Evolutionary conservation across 2,329 filamentous ascomycete genomes (phyloP), one percentile per base, ranked within the genome.

Genomic region (Nannizziopsis arthrosporioides): DNA sequence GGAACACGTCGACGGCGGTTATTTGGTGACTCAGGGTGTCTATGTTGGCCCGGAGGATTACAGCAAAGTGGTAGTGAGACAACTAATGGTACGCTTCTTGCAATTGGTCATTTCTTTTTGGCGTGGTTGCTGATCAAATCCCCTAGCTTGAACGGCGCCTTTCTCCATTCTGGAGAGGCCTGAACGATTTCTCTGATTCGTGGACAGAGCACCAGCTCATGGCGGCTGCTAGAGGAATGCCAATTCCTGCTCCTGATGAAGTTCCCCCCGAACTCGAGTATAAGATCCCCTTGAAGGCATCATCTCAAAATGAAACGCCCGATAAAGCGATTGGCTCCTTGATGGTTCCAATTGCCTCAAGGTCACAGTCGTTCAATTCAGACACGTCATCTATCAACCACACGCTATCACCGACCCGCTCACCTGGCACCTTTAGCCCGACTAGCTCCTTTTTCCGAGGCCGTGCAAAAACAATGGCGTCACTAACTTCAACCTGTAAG

Each of bases 161-260:
- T 53, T 92, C 92, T 37, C 92, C 92, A 0, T 98, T 98, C 65
- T 98, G 90, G 88, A 82, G 84, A 61, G 92, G 92, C 4, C 72
- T 98, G 3, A 83, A 94, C 54, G 89, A 96, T 64, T 87, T 92
- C 65, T 83, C 82, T 12, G 78, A 85, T 17, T 84, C 79, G 45
- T 98, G 92, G 92, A 84, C 87, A 10, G 92, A 98, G 61, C 82
- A 92, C 65, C 92, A 98, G 66, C 78, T 98, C n/a, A 80, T 95
- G 58, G 88, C 90, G 49, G 88, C 86, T 18, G 92, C 84, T 43
- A 80, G 87, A 59, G 89, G 86, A 15, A 75, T 93, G 48, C 79
- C 85, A 2, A 81, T 96, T 44, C 92, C 92, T 10, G 77, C 85
- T 6, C 78, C 90, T 41, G 88, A 95, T 64, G 81, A 89, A 57